Evolutionary conservation across 805 yeast species (phyloP), one percentile per base, ranked within the genome.

Genomic region (Pichia insulana): DNA sequence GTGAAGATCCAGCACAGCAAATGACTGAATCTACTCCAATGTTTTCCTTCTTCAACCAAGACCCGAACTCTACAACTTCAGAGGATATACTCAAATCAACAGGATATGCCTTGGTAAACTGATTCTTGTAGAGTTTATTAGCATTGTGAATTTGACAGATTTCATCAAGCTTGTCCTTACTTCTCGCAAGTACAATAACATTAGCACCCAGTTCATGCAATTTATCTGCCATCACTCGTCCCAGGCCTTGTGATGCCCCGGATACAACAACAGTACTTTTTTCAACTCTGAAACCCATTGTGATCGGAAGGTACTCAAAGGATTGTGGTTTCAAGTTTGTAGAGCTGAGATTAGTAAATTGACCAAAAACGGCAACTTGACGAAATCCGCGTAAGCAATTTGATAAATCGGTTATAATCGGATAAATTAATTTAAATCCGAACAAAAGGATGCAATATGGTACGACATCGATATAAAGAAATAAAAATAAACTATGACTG

Each of bases 161-260:
- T 1, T 57, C 56, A 32, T 63, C 50, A 34, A 90, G 66, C 51
- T 79, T 81, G 4, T 70, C 40, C 46, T 71, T 79, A 0, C 90
- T 81, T 50, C 98, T 69, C 1, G 97, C 87, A 11, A 89, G 82
- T 16, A 92, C 62, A 2, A 83, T 65, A 1, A 89, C 84, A 41
- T 74, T 71, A 30, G 88, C 83, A 3, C 81, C 79, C 16, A 57
- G 51, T 3, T 40, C n/a, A 19, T 50, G 55, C 2, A 67, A 46
- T 42, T 73, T 68, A 34, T 66, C 64, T 0, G 95, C 95, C 43
- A 90, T 61, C 31, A 82, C 84, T 3, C 78, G 78, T 0, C 98
- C 98, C 1, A 90, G 67, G 0, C 98, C 98, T 56, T 90, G 98
- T 0, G 96, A 87, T 0, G 87, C 97, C 3, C 98, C 98, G 0